These are phyloP conservation scores for Pelargonium hybrid DNA, from an alignment of 441 rosid species.

Conservation along the genomic window DNA sequence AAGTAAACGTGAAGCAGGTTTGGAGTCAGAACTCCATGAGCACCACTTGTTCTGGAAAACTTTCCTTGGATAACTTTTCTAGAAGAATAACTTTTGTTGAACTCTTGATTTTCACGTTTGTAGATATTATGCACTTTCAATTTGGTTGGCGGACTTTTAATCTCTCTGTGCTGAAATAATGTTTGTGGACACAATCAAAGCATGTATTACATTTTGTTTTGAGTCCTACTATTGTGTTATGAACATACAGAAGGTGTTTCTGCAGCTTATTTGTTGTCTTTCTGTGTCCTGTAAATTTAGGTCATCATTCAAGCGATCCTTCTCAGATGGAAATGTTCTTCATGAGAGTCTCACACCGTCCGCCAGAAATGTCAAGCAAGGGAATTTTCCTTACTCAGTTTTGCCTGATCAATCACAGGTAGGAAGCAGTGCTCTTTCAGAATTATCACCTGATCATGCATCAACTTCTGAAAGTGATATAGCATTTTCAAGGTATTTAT, in stretches of 20 bases:
- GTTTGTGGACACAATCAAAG: not conserved
- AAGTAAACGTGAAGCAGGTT: no score
- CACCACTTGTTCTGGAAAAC: not conserved
- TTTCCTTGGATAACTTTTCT: not conserved
- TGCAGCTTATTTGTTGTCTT: not conserved
- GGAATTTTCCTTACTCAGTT: constrained; percentile 35
- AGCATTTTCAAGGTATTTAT: constrained; percentile 53
- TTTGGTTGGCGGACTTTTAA: not conserved
- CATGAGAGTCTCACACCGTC: constrained; percentile 38
- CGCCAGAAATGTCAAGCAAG: constrained; percentile 34
- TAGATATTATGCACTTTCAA: not conserved
- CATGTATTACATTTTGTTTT: not conserved
- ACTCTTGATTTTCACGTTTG: not conserved
- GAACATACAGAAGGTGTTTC: not conserved
- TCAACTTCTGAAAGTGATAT: constrained; percentile 56
- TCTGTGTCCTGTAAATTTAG: not conserved
- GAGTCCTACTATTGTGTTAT: no score
- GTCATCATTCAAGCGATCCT: constrained; percentile 58
- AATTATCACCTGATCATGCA: constrained; percentile 79
- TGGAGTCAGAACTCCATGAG: no score
- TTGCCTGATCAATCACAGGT: constrained; percentile 38
- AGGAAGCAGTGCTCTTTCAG: constrained; percentile 36
- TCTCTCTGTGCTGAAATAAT: not conserved
- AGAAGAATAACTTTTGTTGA: not conserved
- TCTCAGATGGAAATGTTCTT: constrained; percentile 84